A percentile compares a stretch with the other conserved stretches of the same genome.
These are phyloP conservation scores for Mucor racemosus DNA, from an alignment of 371 early-diverging fungal genomes.

Conservation along the genomic window DNA sequence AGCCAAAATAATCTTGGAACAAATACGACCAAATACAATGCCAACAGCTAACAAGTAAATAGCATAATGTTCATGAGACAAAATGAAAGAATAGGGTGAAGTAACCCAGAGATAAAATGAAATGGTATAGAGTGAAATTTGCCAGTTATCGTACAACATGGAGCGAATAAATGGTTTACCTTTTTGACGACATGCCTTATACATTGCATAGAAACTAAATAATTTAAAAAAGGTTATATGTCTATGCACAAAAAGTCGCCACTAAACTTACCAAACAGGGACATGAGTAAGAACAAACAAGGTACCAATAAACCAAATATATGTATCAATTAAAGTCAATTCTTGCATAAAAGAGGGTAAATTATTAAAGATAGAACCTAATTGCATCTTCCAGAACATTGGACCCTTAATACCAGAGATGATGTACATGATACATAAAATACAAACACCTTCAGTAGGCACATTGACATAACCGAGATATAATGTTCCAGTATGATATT, in stretches of 20 bases:
- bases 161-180: constrained; percentile 59
- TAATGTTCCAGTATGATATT: constrained; percentile 92
- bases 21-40: constrained; percentile 87
- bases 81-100: constrained; percentile 69
- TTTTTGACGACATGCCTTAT: constrained; percentile 70
- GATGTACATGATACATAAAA: constrained; percentile 69
- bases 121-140: constrained; percentile 62
- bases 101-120: constrained; percentile 73
- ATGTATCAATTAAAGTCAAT: constrained; percentile 53
- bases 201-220: constrained; percentile 59
- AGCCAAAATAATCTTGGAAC: constrained; percentile 87
- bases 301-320: constrained; percentile 60
- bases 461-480: constrained; percentile 94
- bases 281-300: constrained; percentile 71
- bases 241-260: background rate
- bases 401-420: constrained; percentile 70
- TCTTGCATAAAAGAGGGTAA: constrained; percentile 39
- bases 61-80: constrained; percentile 69
- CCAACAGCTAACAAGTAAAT: constrained; percentile 76
- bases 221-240: background rate
- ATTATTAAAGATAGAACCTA: constrained; percentile 31
- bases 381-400: constrained; percentile 33
- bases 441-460: constrained; percentile 92
- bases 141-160: constrained; percentile 69
- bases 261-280: constrained; percentile 62